phyloP scores from a whole-genome alignment of 345 rosid genomes.

The Linum lewisii region DNA sequence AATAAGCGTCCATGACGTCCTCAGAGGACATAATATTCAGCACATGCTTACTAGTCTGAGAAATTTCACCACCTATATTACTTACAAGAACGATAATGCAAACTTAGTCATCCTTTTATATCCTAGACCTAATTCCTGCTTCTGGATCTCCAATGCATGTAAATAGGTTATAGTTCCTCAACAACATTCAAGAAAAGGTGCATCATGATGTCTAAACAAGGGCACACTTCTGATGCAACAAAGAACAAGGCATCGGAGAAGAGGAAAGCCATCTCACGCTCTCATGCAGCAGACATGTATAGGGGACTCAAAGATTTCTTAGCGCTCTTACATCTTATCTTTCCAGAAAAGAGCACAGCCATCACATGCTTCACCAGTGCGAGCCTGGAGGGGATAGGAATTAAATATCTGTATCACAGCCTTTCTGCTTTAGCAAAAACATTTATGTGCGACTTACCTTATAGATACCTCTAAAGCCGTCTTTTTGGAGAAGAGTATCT shows the following conservation, averaged over 20 bases:
- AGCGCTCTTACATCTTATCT: slow-evolving; percentile 40
- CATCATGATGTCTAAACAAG: neutral
- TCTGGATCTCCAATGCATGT: no score
- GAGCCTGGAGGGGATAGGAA: slow-evolving; percentile 39
- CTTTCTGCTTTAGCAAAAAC: neutral
- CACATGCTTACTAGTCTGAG: neutral
- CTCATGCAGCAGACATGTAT: neutral
- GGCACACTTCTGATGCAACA: neutral
- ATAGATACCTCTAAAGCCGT: slow-evolving; percentile 67
- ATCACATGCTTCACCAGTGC: slow-evolving; percentile 78
- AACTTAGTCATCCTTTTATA: no score
- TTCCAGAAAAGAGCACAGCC: slow-evolving; percentile 92
- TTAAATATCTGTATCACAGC: slow-evolving; percentile 7
- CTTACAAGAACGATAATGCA: no score
- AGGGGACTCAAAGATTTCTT: neutral
- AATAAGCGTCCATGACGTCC: neutral
- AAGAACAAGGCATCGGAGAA: neutral
- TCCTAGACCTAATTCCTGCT: neutral
- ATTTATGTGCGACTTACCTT: slow-evolving; percentile 35
- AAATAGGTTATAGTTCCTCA: neutral
- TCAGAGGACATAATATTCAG: neutral
- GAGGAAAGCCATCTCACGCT: neutral
- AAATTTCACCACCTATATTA: neutral
- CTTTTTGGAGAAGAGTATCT: slow-evolving; percentile 33
- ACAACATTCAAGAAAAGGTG: neutral